Evolutionary conservation across 129 eudicot genomes (phyloP).

Genomic region (Arctium minus): DNA sequence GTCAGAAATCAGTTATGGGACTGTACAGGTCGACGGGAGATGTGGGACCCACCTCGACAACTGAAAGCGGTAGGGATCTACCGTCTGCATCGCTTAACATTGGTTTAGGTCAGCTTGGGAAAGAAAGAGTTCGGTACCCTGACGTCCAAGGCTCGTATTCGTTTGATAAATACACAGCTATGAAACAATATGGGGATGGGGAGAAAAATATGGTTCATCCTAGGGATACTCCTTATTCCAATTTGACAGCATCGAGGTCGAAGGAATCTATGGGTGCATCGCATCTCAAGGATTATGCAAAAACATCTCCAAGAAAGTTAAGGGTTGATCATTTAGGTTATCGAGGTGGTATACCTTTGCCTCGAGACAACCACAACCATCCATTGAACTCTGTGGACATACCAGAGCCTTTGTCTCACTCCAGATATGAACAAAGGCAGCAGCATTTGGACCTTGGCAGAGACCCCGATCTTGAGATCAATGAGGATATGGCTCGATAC

Average conservation of each 20-base stretch:
- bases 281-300: slow-evolving; percentile 36
- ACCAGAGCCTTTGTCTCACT: slow-evolving; percentile 20
- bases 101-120: slow-evolving; percentile 28
- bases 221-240: slow-evolving; percentile 22
- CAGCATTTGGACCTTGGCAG: slow-evolving; percentile 23
- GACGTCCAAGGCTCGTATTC: slow-evolving; percentile 18
- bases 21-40: slow-evolving; percentile 27
- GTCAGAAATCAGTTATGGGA: slow-evolving; percentile 23
- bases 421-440: slow-evolving; percentile 40
- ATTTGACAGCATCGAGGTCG: slow-evolving; percentile 24
- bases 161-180: slow-evolving; percentile 29
- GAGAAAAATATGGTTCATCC: slow-evolving; percentile 23
- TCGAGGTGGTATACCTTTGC: slow-evolving; percentile 32
- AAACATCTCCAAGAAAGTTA: slow-evolving; percentile 35
- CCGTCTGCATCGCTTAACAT: slow-evolving; percentile 25
- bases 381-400: slow-evolving; percentile 20
- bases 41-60: slow-evolving; percentile 24
- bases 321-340: slow-evolving; percentile 25
- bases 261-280: slow-evolving; percentile 31
- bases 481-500: slow-evolving; percentile 17
- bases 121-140: slow-evolving; percentile 37
- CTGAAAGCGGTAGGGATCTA: slow-evolving; percentile 20
- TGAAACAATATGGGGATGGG: slow-evolving; percentile 22
- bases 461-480: slow-evolving; percentile 17
- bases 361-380: slow-evolving; percentile 35